Evolutionary conservation across 345 rosid species (phyloP).

Genomic region (Garcia nutans): DNA sequence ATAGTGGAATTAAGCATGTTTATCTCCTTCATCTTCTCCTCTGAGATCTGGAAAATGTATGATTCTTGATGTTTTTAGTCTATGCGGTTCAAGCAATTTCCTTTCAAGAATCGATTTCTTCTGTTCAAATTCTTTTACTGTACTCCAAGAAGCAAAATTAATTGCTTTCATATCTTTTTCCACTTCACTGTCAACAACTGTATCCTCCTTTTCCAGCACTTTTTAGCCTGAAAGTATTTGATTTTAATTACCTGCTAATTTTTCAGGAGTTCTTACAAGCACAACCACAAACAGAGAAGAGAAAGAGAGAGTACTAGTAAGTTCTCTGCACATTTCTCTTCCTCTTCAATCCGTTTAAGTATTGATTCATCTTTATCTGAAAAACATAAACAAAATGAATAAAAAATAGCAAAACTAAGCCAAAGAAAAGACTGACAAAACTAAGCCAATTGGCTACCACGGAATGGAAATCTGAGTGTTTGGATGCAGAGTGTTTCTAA

Average conservation of each 20-base stretch:
- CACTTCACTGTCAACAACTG: not conserved
- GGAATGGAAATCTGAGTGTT: slow-evolving; percentile 16
- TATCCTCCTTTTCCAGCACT: not conserved
- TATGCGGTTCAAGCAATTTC: slow-evolving; percentile 28
- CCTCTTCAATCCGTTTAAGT: slow-evolving; percentile 7
- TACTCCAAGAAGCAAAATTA: not conserved
- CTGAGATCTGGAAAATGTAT: slow-evolving; percentile 11
- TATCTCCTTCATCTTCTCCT: slow-evolving; percentile 24
- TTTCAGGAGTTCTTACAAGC: not conserved
- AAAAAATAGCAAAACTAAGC: too few species aligned
- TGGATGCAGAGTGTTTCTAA: not conserved
- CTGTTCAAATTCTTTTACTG: slow-evolving; percentile 22
- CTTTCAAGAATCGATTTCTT: slow-evolving; percentile 24
- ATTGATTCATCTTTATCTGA: slow-evolving; percentile 19
- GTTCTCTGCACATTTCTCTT: not conserved
- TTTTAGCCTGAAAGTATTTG: slow-evolving; percentile 3
- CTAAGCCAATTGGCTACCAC: too few species aligned
- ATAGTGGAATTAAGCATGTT: slow-evolving; percentile 21
- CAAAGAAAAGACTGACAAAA: too few species aligned
- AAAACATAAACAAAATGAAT: slow-evolving; percentile 1
- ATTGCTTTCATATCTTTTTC: not conserved
- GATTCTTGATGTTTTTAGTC: slow-evolving; percentile 26
- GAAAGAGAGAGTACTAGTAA: not conserved
- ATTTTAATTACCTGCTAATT: not conserved
- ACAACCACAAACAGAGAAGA: not conserved